These are phyloP conservation scores for Williopsis jadinii DNA, from an alignment of 1,139 yeast genomes.

Conservation along the genomic window DNA sequence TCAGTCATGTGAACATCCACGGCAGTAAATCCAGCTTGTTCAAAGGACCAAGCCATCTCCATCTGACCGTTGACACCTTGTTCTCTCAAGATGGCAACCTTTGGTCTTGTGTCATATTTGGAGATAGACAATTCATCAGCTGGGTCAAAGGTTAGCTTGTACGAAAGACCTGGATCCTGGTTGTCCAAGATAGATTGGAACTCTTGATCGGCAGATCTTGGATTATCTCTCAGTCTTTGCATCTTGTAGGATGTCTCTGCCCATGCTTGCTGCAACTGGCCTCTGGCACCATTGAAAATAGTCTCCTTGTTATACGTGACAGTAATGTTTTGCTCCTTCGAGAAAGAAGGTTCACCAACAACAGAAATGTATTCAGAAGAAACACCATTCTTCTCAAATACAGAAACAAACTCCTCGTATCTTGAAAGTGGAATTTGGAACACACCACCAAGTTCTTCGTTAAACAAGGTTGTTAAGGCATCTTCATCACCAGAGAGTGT, in stretches of 20 bases:
- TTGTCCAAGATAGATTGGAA: constrained; percentile 68
- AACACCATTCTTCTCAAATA: constrained; percentile 54
- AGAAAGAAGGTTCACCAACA: constrained; percentile 61
- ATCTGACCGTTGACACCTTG: constrained; percentile 98
- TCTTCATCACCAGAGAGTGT: constrained; percentile 29
- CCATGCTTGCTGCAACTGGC: constrained; percentile 78
- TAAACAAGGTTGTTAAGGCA: constrained; percentile 56
- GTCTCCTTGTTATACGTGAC: constrained; percentile 40
- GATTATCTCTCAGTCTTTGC: constrained; percentile 92
- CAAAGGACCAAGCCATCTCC: constrained; percentile 98
- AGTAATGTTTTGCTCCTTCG: constrained; percentile 44
- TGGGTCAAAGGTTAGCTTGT: constrained; percentile 65
- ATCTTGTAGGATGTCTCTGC: constrained; percentile 81
- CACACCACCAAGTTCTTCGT: constrained; percentile 94
- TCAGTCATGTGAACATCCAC: constrained; percentile 98
- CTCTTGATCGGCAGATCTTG: constrained; percentile 84
- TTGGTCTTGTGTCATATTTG: constrained; percentile 48
- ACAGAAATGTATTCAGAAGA: constrained; percentile 46
- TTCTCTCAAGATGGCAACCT: constrained; percentile 94
- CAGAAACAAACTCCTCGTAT: constrained; percentile 43
- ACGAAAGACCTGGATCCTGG: constrained; percentile 83
- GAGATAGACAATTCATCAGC: constrained; percentile 34
- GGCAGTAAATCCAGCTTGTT: constrained; percentile 88
- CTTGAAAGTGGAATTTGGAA: constrained; percentile 70
- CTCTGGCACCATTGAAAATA: constrained; percentile 53